Evolutionary conservation across 2,329 filamentous ascomycete species (phyloP).

Genomic region (Sclerotiophoma versabilis): DNA sequence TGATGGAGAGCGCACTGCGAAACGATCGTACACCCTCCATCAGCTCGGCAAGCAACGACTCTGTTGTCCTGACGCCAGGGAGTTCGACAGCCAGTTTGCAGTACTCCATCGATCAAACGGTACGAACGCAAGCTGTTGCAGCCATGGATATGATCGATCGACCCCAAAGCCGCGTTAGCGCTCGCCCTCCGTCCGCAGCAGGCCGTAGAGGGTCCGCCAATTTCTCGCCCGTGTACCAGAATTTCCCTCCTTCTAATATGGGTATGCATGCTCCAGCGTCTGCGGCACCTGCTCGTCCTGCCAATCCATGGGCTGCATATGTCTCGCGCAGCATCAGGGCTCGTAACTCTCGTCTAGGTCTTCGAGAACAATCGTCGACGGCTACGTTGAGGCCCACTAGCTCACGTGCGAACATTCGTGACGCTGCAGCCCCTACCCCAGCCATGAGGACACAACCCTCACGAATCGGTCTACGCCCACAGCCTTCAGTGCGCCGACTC

Average conservation of each 20-base stretch:
- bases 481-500: conserved; percentile 47
- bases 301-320: conserved; percentile 49
- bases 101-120: conserved; percentile 34
- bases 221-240: conserved; percentile 39
- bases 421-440: conserved; percentile 21
- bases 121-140: conserved; percentile 38
- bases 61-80: conserved; percentile 39
- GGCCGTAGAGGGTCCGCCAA: conserved; percentile 44
- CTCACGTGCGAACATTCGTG: conserved; percentile 46
- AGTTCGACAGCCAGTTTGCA: conserved; percentile 38
- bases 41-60: conserved; percentile 39
- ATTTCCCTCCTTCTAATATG: conserved; percentile 40
- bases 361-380: conserved; percentile 50
- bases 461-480: conserved; percentile 44
- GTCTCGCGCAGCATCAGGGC: conserved; percentile 34
- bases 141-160: conserved; percentile 48
- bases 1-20: conserved; percentile 22
- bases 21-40: conserved; percentile 38
- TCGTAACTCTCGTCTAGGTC: conserved; percentile 43
- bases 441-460: conserved; percentile 45
- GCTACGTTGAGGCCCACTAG: conserved; percentile 45
- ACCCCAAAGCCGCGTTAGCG: conserved; percentile 45
- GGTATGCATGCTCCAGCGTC: conserved; percentile 45
- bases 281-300: conserved; percentile 26
- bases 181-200: conserved; percentile 46